A percentile compares a stretch with the other conserved stretches of the same genome.
Evolutionary conservation across 306 rosid genomes (phyloP).

Genomic region (Datisca glomerata): DNA sequence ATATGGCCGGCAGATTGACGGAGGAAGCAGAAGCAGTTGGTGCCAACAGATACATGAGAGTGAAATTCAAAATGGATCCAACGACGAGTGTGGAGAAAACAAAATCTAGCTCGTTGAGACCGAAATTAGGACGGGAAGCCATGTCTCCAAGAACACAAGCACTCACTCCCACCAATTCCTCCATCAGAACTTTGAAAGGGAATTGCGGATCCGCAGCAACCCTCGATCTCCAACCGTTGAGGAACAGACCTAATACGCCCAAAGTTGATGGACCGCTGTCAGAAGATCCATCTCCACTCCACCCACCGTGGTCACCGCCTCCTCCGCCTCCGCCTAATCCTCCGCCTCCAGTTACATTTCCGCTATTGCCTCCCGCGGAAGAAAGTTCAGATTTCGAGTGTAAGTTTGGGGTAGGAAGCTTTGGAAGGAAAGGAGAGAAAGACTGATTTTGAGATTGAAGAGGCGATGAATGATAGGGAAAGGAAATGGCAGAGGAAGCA

Average conservation of each 20-base stretch:
- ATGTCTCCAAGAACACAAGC: conserved; percentile 90
- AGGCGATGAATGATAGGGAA: conserved; percentile 21
- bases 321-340: conserved; percentile 12
- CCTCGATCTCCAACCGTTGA: conserved; percentile 85
- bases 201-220: conserved; percentile 98
- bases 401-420: conserved; percentile 11
- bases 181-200: conserved; percentile 93
- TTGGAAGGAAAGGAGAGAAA: conserved; percentile 18
- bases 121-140: conserved; percentile 96
- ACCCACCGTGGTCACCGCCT: conserved; percentile 12
- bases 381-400: conserved; percentile 26
- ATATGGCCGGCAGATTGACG: conserved; percentile 42
- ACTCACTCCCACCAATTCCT: conserved; percentile 79
- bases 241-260: conserved; percentile 51
- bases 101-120: conserved; percentile 90
- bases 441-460: conserved; percentile 17
- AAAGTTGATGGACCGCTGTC: conserved; percentile 22
- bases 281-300: conserved; percentile 12
- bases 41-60: conserved; percentile 85
- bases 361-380: conserved; percentile 38
- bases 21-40: conserved; percentile 48
- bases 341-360: conserved; percentile 13
- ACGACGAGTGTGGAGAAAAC: conserved; percentile 96
- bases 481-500: conserved; percentile 14
- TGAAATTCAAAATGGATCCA: conserved; percentile 81